Conservation (phyloP, 768 basidiomycete genomes). For the Boletellus emodensis region DNA sequence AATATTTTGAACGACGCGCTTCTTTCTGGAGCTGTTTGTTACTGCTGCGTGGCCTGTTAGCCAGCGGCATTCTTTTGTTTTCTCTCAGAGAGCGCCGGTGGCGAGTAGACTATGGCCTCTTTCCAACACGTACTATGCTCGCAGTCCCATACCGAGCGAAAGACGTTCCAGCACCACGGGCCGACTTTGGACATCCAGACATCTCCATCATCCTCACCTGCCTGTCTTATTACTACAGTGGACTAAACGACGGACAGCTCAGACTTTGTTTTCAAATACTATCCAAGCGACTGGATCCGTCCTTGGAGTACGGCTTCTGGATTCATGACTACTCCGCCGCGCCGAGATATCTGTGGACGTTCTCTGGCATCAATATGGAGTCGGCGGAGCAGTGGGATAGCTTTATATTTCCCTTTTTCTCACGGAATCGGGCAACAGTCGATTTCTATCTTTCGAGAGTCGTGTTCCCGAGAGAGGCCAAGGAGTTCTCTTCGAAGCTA, state of each 20-base stretch:
- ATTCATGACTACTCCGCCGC: too few species aligned
- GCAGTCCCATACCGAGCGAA: too few species aligned
- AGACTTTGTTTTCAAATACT: too few species aligned
- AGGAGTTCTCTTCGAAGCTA: neutral
- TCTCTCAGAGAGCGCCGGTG: slow-evolving; percentile 20
- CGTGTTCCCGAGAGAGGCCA: neutral
- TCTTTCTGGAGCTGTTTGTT: slow-evolving; percentile 18
- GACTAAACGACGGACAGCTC: too few species aligned
- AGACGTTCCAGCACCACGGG: too few species aligned
- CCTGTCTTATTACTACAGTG: too few species aligned
- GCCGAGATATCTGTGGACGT: too few species aligned
- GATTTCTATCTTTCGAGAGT: neutral
- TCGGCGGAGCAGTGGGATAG: neutral
- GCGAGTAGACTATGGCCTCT: slow-evolving; percentile 25
- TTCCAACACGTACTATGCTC: slow-evolving; percentile 7
- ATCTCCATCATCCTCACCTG: too few species aligned
- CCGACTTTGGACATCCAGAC: too few species aligned
- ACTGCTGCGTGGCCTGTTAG: slow-evolving; percentile 30
- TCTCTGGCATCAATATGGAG: too few species aligned
- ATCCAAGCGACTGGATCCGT: too few species aligned
- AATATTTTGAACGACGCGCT: neutral
- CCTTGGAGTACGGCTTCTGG: too few species aligned
- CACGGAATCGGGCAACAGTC: neutral
- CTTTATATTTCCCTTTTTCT: neutral
- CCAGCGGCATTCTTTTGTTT: slow-evolving; percentile 18